Percentiles rank a stretch among this genome's conserved stretches.
phyloP scores from a whole-genome alignment of 305 asterid species.

The Fraxinus baroniana region DNA sequence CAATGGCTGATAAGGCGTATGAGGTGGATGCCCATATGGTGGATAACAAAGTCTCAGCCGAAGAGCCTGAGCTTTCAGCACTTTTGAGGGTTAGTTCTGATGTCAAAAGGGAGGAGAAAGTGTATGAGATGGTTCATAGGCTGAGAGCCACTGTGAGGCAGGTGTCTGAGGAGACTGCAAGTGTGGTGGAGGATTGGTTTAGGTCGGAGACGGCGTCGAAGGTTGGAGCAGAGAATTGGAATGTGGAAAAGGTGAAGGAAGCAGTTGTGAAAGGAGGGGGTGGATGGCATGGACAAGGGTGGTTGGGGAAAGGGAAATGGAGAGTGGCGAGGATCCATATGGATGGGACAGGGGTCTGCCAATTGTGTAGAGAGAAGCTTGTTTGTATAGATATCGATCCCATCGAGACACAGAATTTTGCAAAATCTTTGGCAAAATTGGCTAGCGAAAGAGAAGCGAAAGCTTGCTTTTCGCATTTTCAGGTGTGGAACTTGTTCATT shows the following conservation, averaged over 20 bases:
- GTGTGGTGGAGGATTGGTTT: conserved; percentile 72
- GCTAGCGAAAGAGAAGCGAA: conserved; percentile 62
- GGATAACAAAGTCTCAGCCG: conserved; percentile 58
- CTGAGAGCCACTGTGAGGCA: conserved; percentile 79
- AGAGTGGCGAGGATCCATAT: conserved; percentile 65
- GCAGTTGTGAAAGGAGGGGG: conserved; percentile 89
- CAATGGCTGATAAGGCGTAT: conserved; percentile 70
- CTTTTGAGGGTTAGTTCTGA: conserved; percentile 65
- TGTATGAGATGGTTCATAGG: conserved; percentile 85
- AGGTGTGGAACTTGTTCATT: conserved; percentile 44
- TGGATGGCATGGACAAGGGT: conserved; percentile 99
- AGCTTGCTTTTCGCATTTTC: conserved; percentile 61
- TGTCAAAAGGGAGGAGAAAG: conserved; percentile 54
- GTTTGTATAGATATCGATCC: conserved; percentile 94
- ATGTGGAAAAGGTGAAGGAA: conserved; percentile 57
- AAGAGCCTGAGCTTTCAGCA: conserved; percentile 82
- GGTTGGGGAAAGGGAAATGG: conserved; percentile 92
- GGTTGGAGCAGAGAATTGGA: conserved; percentile 72
- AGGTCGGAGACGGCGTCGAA: conserved; percentile 52
- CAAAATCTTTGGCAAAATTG: conserved; percentile 60
- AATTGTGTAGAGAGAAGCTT: conserved; percentile 73
- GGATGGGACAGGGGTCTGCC: conserved; percentile 64
- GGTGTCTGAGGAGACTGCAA: conserved; percentile 76
- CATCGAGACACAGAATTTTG: conserved; percentile 73
- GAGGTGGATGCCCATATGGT: conserved; percentile 83